phyloP scores from a whole-genome alignment of 2,329 filamentous ascomycete species.

The Fusarium buharicum region DNA sequence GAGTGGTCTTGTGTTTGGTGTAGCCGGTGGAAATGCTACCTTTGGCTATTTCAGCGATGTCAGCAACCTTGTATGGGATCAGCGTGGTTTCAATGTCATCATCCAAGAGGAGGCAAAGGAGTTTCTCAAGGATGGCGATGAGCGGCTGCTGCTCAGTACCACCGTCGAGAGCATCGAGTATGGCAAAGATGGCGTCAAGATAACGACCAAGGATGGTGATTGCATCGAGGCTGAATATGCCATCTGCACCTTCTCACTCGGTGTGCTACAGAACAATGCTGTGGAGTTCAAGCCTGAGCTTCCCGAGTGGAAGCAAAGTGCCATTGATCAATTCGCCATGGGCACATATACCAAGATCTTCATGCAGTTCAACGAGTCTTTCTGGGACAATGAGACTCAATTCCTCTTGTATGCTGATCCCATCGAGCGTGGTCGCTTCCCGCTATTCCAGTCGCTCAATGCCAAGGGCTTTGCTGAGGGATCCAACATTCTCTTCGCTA shows the following conservation, averaged over 20 bases:
- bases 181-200: slow-evolving; percentile 60
- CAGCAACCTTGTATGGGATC: slow-evolving; percentile 70
- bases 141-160: slow-evolving; percentile 67
- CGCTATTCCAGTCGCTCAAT: slow-evolving; percentile 72
- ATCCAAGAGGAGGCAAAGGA: slow-evolving; percentile 66
- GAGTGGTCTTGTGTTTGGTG: slow-evolving; percentile 64
- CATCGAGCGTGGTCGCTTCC: slow-evolving; percentile 56
- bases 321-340: slow-evolving; percentile 73
- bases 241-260: slow-evolving; percentile 74
- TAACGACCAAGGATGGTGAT: slow-evolving; percentile 61
- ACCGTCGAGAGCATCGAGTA: slow-evolving; percentile 66
- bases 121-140: slow-evolving; percentile 66
- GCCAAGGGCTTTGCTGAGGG: slow-evolving; percentile 66
- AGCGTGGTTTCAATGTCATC: slow-evolving; percentile 69
- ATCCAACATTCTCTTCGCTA: slow-evolving; percentile 73
- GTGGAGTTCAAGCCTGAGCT: slow-evolving; percentile 68
- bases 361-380: slow-evolving; percentile 73
- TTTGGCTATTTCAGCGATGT: slow-evolving; percentile 70
- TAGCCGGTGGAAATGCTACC: slow-evolving; percentile 67
- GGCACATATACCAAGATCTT: slow-evolving; percentile 80
- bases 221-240: slow-evolving; percentile 71
- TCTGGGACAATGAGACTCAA: slow-evolving; percentile 64
- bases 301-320: slow-evolving; percentile 71
- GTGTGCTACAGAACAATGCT: slow-evolving; percentile 71
- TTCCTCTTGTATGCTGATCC: slow-evolving; percentile 60